Evolutionary conservation across 2,329 filamentous ascomycete species (phyloP), one percentile per base, ranked within the genome.

Genomic region (Ophiostoma novo-ulmi): DNA sequence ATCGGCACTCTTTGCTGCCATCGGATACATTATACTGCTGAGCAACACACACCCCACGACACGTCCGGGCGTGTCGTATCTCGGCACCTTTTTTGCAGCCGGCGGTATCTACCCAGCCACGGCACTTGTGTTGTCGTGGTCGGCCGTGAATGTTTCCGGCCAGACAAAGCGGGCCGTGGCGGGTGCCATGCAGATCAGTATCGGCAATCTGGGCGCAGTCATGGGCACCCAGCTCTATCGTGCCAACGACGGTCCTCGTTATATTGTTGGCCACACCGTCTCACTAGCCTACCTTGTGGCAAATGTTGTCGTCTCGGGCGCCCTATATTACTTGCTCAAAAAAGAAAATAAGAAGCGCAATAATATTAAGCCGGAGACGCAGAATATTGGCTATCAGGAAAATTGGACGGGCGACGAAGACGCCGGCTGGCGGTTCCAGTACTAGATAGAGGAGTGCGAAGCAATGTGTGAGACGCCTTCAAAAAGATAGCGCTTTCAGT

Each of bases 221-320:
- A 58, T 58, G 52, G 52, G 52, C n/a, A 58, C 52, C 10, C 52
- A 58, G 22, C 52, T 58, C 52, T 58, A 58, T 14, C 52, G 52
- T 26, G 52, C 52, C 52, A 58, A 58, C 52, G 52, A 58, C 2
- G 52, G 52, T 22, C 52, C 52, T 22, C 52, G 52, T 26, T 58
- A 58, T 58, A 58, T 58, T 26, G 22, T 58, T 26, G 52, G 52
- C n/a, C 52, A 58, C 52, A 58, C n/a, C 31, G 52, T 58, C 22
- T n/a, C 52, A 5, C 52, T 58, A 22, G 52, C 22, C 8, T 58
- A 58, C 13, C n/a, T 58, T 58, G 17, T 58, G 8, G 52, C 52
- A 58, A 58, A 58, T 26, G 22, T 58, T 26, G 52, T 13, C n/a
- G 52, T 58, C n/a, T 26, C 52, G n/a, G 52, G 52, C 14, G 26